A percentile compares a stretch with the other conserved stretches of the same genome.
These are phyloP conservation scores for Sarocladiaceae sp. DNA, from an alignment of 2,329 filamentous ascomycete species.

Conservation along the genomic window DNA sequence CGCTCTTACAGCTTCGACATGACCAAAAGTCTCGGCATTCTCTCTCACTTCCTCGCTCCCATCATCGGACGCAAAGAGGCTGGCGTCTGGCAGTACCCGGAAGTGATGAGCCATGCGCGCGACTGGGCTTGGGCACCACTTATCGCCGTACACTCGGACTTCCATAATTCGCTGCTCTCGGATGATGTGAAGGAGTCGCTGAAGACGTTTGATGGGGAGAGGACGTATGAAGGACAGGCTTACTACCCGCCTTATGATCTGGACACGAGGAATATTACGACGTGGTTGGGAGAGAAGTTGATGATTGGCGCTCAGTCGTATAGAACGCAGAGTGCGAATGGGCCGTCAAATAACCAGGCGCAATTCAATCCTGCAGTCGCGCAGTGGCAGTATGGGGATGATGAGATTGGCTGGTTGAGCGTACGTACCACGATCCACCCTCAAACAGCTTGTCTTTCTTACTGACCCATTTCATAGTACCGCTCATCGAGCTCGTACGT, in stretches of 20 bases:
- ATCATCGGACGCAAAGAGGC: constrained; percentile 45
- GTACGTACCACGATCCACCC: too few relatives aligned
- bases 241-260: constrained; percentile 57
- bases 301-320: constrained; percentile 58
- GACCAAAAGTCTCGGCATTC: constrained; percentile 55
- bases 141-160: constrained; percentile 48
- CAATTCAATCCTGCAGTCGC: constrained; percentile 56
- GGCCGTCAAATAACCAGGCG: constrained; percentile 43
- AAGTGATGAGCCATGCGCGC: constrained; percentile 51
- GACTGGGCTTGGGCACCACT: constrained; percentile 57
- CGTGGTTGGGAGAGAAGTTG: constrained; percentile 52
- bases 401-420: constrained; percentile 22
- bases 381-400: constrained; percentile 48
- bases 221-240: constrained; percentile 45
- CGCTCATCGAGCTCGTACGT: constrained; percentile 36
- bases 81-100: constrained; percentile 33
- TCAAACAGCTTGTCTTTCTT: too few relatives aligned
- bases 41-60: constrained; percentile 56
- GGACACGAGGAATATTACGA: constrained; percentile 52
- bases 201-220: constrained; percentile 46
- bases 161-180: constrained; percentile 43
- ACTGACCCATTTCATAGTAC: constrained; percentile 17
- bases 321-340: constrained; percentile 50
- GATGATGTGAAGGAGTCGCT: constrained; percentile 35
- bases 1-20: constrained; percentile 60